Conservation (phyloP, 768 basidiomycete species). For the Agrocybe praecox region DNA sequence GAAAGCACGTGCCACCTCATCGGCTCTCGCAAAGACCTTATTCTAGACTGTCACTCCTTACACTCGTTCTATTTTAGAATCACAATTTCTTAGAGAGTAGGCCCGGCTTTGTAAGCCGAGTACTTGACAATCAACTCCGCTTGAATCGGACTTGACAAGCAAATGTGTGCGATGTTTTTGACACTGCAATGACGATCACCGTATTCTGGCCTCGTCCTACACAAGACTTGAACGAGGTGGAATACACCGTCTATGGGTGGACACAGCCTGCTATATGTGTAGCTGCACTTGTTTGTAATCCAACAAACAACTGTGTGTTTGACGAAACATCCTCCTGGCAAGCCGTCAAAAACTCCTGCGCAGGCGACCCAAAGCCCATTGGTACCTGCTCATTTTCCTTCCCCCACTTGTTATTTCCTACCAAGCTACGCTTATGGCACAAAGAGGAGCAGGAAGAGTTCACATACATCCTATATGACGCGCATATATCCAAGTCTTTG, state of each 20-base stretch:
- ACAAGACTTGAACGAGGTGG: too few species aligned
- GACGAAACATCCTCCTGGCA: slow-evolving; percentile 24
- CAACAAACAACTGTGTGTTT: background rate
- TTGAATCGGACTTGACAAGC: too few species aligned
- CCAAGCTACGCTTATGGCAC: slow-evolving; percentile 13
- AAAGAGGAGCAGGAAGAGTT: slow-evolving; percentile 5
- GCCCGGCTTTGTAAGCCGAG: too few species aligned
- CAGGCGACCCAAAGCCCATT: slow-evolving; percentile 35
- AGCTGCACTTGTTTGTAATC: slow-evolving; percentile 47
- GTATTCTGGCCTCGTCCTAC: slow-evolving; percentile 63
- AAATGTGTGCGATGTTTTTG: too few species aligned
- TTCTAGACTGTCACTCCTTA: too few species aligned
- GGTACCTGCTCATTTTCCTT: slow-evolving; percentile 35
- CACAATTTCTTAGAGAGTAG: too few species aligned
- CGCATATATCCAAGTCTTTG: slow-evolving; percentile 38
- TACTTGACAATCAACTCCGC: too few species aligned
- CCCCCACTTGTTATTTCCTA: slow-evolving; percentile 10
- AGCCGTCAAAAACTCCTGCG: slow-evolving; percentile 23
- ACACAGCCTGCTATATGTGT: slow-evolving; percentile 47
- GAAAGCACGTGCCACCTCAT: too few species aligned
- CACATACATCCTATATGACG: slow-evolving; percentile 21
- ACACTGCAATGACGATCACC: slow-evolving; percentile 7
- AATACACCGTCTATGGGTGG: slow-evolving; percentile 67
- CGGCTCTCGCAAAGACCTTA: too few species aligned
- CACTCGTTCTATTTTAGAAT: too few species aligned